Conservation (phyloP, 2,329 filamentous ascomycete genomes). For the Mariannaea elegans region DNA sequence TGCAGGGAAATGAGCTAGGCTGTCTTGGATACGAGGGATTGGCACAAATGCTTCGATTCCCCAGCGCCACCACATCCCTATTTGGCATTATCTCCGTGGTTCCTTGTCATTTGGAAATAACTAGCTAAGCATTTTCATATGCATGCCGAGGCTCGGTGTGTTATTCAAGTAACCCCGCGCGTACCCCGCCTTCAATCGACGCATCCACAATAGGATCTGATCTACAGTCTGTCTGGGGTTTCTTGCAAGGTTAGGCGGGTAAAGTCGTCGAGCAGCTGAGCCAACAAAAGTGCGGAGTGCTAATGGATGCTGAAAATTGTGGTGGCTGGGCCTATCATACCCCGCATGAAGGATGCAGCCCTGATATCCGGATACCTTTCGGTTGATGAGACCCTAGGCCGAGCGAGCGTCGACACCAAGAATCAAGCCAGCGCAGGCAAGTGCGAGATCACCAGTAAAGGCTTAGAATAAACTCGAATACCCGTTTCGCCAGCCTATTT, state of each 20-base stretch:
- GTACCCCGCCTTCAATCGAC: constrained; percentile 7
- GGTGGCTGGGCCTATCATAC: constrained; percentile 24
- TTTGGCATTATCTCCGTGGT: background rate
- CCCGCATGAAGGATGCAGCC: too few species aligned
- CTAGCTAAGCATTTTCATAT: constrained; percentile 32
- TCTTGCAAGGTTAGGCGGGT: background rate
- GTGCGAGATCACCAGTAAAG: too few species aligned
- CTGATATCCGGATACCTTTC: too few species aligned
- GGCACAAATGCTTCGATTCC: background rate
- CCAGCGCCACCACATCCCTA: background rate
- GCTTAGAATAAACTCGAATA: too few species aligned
- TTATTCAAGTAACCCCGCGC: constrained; percentile 11
- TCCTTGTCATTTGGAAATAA: constrained; percentile 25
- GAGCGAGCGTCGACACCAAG: too few species aligned
- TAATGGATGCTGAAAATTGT: background rate
- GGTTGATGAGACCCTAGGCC: too few species aligned
- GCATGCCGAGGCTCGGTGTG: constrained; percentile 36
- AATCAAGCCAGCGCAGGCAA: too few species aligned
- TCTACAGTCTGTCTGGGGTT: background rate
- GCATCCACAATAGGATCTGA: background rate
- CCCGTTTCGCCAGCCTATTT: too few species aligned
- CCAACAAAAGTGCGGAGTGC: background rate
- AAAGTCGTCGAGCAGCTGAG: too few species aligned
- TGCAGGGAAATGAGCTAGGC: background rate
- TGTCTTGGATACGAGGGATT: background rate